Evolutionary conservation across 2,329 filamentous ascomycete genomes (phyloP).

Genomic region (Colletotrichum sp.): DNA sequence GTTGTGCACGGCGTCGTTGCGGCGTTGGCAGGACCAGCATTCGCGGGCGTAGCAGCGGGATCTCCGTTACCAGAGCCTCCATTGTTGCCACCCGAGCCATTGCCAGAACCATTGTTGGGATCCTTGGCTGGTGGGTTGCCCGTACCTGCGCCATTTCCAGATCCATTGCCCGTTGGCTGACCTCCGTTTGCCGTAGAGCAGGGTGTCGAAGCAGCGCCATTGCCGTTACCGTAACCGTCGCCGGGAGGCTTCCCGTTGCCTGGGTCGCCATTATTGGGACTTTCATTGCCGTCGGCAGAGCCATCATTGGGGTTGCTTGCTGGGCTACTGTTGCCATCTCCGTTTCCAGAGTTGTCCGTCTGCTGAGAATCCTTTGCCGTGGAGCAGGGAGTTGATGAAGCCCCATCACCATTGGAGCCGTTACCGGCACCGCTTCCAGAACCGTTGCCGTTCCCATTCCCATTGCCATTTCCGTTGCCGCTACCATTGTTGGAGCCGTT

Average conservation of each 20-base stretch:
- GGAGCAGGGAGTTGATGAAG: not conserved
- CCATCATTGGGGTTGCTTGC: not conserved
- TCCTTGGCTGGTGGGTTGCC: not conserved
- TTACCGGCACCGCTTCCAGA: not conserved
- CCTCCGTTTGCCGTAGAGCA: not conserved
- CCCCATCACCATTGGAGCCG: not conserved
- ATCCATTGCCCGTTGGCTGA: not conserved
- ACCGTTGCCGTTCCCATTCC: not conserved
- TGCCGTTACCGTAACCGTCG: not conserved
- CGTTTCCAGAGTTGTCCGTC: not conserved
- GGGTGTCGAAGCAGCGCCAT: not conserved
- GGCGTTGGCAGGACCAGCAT: not conserved
- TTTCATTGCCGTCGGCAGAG: not conserved
- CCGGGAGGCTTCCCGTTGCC: not conserved
- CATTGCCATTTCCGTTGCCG: not conserved
- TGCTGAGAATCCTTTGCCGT: not conserved
- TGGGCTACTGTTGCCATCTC: not conserved
- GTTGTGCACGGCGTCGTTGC: not conserved
- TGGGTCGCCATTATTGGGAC: not conserved
- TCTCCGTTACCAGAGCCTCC: not conserved
- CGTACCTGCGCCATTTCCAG: not conserved
- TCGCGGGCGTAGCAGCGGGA: not conserved
- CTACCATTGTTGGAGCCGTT: not conserved
- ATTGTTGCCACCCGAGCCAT: not conserved
- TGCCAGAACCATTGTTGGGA: not conserved